Conservation (phyloP, 768 basidiomycete species). For the Suillus placidus region DNA sequence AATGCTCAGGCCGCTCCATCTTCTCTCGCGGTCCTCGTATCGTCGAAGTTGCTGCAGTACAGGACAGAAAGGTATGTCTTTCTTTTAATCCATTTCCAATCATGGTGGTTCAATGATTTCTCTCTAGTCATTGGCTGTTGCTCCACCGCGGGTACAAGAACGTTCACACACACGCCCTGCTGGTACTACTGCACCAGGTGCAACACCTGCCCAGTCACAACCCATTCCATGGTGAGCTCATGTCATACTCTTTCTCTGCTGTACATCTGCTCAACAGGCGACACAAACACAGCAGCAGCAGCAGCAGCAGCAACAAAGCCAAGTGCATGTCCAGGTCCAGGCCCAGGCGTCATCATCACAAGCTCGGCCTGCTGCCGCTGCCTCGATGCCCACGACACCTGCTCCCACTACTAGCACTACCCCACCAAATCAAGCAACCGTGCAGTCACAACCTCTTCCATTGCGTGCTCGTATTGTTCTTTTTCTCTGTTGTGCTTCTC, state of each 20-base stretch:
- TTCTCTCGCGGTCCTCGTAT: neutral
- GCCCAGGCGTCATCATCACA: too few species aligned
- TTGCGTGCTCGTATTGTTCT: neutral
- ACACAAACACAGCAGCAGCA: neutral
- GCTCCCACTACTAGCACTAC: neutral
- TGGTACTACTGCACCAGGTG: neutral
- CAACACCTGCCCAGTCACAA: neutral
- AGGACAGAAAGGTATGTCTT: neutral
- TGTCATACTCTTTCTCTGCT: neutral
- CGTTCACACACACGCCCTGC: neutral
- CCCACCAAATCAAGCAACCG: neutral
- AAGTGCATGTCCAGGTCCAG: neutral
- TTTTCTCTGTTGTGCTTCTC: neutral
- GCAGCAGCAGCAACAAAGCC: neutral
- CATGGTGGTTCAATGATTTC: neutral
- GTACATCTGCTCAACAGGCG: neutral
- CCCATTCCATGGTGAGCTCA: neutral
- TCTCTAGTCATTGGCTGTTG: neutral
- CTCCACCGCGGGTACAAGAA: neutral
- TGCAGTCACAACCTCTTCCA: neutral
- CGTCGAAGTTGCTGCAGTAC: neutral
- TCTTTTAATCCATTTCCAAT: neutral
- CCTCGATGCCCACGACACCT: neutral
- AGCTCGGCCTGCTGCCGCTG: neutral
- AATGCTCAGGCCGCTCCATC: neutral